Evolutionary conservation across 1,139 yeast species (phyloP), one percentile per base, ranked within the genome.

Genomic region (Nakaseomyces delphensis): DNA sequence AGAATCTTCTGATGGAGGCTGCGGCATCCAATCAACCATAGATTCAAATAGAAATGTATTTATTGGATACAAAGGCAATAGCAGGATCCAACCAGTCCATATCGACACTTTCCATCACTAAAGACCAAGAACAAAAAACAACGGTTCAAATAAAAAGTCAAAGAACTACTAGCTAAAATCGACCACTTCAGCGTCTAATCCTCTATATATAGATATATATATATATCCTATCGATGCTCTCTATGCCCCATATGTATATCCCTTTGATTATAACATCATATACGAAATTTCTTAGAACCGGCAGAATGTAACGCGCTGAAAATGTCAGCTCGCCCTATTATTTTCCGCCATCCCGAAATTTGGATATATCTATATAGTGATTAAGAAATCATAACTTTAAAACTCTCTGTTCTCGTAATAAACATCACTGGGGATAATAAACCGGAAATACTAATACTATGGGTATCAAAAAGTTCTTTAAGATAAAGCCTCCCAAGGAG

Each of bases 401-500:
- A 21, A 21, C 6, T 21, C 6, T 21, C 6, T 21, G n/a, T n/a
- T n/a, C n/a, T n/a, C n/a, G n/a, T n/a, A n/a, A n/a, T n/a, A n/a
- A n/a, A n/a, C n/a, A n/a, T n/a, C n/a, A n/a, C n/a, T n/a, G n/a
- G n/a, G n/a, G n/a, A n/a, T n/a, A n/a, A n/a, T 9, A 11, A 24
- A 24, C 19, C 20, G 23, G n/a, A 8, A 15, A 21, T 39, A 31
- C n/a, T n/a, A n/a, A n/a, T n/a, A n/a, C 28, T 21, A 59, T 58
- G 62, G 63, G 63, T 31, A 43, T 60, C 20, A 60, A 66, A 52
- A 77, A 75, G 48, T 69, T 78, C 55, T 79, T 81, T 59, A 77
- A 69, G 54, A 69, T 71, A 45, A 76, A 63, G 38, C 69, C 72
- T 16, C 72, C 72, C 36, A 67, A 77, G 59, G 82, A 80, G 52